Evolutionary conservation across 768 basidiomycete species (phyloP).

Genomic region (Boletus insuetus): DNA sequence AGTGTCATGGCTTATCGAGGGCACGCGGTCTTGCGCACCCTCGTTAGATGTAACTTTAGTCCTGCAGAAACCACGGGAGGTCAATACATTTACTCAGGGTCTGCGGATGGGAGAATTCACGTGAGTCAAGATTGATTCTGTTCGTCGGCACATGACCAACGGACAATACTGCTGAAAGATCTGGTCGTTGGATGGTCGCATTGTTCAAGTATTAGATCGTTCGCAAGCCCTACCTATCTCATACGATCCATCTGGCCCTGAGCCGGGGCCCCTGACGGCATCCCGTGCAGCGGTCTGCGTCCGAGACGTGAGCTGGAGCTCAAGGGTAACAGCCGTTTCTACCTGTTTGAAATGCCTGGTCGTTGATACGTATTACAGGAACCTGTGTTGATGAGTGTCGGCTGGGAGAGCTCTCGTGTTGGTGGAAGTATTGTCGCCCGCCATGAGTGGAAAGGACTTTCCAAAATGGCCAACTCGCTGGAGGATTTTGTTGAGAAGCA

Average conservation of each 20-base stretch:
- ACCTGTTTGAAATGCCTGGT: background rate
- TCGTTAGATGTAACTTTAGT: constrained; percentile 96
- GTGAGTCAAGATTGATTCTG: constrained; percentile 39
- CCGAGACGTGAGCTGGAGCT: constrained; percentile 95
- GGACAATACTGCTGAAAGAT: constrained; percentile 49
- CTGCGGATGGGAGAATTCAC: constrained; percentile 81
- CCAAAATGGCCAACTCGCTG: constrained; percentile 61
- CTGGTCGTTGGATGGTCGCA: constrained; percentile 89
- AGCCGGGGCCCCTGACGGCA: constrained; percentile 35
- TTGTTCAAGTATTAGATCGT: constrained; percentile 84
- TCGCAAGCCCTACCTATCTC: constrained; percentile 66
- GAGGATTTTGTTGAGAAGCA: constrained; percentile 75
- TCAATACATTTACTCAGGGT: constrained; percentile 94
- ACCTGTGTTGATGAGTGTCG: constrained; percentile 89
- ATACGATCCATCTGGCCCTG: constrained; percentile 67
- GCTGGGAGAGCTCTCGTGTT: constrained; percentile 64
- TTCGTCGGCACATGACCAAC: constrained; percentile 1
- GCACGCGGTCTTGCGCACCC: constrained; percentile 83
- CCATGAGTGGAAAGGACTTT: constrained; percentile 95
- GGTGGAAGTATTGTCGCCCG: constrained; percentile 79
- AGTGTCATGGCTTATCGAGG: constrained; percentile 96
- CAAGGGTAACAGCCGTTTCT: constrained; percentile 47
- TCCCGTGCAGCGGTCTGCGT: constrained; percentile 53
- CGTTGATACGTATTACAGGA: constrained; percentile 43
- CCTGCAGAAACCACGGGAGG: constrained; percentile 88